Conservation (phyloP, 495 filamentous ascomycete genomes). For the Stereocaulon alpinum region DNA sequence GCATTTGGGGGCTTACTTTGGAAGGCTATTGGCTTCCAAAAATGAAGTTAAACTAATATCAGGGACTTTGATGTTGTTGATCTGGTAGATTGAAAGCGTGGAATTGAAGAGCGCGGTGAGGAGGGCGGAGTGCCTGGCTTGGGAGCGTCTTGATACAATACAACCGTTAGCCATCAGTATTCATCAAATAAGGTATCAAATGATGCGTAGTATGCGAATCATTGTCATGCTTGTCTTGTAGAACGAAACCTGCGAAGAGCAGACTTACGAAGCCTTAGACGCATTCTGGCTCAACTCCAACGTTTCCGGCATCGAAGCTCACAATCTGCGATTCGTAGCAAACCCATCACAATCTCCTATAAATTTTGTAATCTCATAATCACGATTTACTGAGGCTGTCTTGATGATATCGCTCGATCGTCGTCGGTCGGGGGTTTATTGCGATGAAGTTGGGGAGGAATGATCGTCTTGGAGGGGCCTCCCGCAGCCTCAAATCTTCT, state of each 20-base stretch:
- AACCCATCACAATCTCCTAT: constrained; percentile 7
- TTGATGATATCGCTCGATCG: neutral
- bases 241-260: neutral
- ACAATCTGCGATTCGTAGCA: constrained; percentile 5
- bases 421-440: neutral
- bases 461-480: constrained; percentile 18
- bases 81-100: constrained; percentile 37
- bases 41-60: constrained; percentile 50
- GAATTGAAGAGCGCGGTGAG: constrained; percentile 65
- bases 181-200: constrained; percentile 20
- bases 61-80: constrained; percentile 31
- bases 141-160: constrained; percentile 50
- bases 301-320: constrained; percentile 9
- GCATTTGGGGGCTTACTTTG: constrained; percentile 49
- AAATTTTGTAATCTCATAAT: neutral
- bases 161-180: constrained; percentile 8
- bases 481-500: constrained; percentile 31
- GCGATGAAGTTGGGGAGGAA: neutral
- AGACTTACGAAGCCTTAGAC: neutral
- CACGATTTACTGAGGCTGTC: neutral
- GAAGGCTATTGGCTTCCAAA: constrained; percentile 62
- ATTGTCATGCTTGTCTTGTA: neutral
- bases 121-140: constrained; percentile 71
- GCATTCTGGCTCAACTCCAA: constrained; percentile 31
- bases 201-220: neutral